Evolutionary conservation across 2,329 filamentous ascomycete genomes (phyloP).

Genomic region (Calonectria naviculata): DNA sequence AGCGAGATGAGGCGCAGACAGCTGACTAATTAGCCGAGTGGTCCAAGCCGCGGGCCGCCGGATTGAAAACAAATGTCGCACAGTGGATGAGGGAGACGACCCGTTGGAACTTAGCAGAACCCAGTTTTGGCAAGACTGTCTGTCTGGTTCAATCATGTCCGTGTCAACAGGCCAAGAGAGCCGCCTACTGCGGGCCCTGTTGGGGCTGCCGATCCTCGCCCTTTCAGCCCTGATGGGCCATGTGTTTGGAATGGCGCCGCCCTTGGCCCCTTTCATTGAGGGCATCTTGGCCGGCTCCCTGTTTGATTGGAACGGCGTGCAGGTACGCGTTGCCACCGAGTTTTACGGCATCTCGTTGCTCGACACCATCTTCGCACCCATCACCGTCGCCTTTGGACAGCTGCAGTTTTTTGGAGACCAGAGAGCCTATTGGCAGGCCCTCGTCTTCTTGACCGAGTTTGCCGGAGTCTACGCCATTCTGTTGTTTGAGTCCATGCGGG

Average conservation of each 20-base stretch:
- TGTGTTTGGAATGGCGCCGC: slow-evolving; percentile 33
- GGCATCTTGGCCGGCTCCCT: slow-evolving; percentile 9
- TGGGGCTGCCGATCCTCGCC: slow-evolving; percentile 33
- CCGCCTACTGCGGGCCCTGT: slow-evolving; percentile 26
- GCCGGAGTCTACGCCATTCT: slow-evolving; percentile 41
- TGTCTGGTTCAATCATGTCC: not conserved
- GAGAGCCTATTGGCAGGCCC: slow-evolving; percentile 39
- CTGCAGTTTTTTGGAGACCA: slow-evolving; percentile 36
- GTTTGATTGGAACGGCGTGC: slow-evolving; percentile 13
- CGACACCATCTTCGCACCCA: slow-evolving; percentile 32
- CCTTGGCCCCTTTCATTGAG: slow-evolving; percentile 24
- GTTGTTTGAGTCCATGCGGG: slow-evolving; percentile 37
- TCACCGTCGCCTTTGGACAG: slow-evolving; percentile 35
- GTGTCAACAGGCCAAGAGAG: not conserved
- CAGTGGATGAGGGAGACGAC: not conserved
- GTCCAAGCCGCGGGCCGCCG: not conserved
- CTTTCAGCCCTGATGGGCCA: slow-evolving; percentile 32
- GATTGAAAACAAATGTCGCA: slow-evolving; percentile 6
- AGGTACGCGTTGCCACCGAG: slow-evolving; percentile 17
- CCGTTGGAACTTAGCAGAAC: not conserved
- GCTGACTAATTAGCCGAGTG: slow-evolving; percentile 1
- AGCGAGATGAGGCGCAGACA: not conserved
- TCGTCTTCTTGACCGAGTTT: slow-evolving; percentile 43
- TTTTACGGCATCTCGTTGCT: slow-evolving; percentile 37
- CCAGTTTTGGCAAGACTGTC: not conserved